These are phyloP conservation scores for Leccinum uliginosum DNA, from an alignment of 768 basidiomycete genomes.

Conservation along the genomic window DNA sequence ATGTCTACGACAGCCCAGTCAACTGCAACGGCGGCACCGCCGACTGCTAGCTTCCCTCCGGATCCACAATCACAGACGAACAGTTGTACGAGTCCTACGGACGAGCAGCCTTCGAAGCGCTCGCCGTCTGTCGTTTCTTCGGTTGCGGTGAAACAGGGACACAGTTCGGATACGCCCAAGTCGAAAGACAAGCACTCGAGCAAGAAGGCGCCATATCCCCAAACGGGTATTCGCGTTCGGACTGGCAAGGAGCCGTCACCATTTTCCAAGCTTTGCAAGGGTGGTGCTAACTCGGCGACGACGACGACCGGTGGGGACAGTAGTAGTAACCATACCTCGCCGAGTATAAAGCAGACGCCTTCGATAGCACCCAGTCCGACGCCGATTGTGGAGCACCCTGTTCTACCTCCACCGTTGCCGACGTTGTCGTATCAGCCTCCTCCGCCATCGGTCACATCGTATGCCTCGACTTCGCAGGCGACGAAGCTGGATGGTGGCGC, in stretches of 20 bases:
- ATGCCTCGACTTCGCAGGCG: constrained; percentile 6
- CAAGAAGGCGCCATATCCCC: constrained; percentile 40
- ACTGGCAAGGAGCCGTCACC: constrained; percentile 32
- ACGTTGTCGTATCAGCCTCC: constrained; percentile 5
- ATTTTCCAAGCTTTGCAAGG: constrained; percentile 12
- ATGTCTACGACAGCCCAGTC: neutral
- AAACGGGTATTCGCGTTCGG: constrained; percentile 46
- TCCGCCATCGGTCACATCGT: constrained; percentile 6
- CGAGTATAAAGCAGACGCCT: constrained; percentile 5
- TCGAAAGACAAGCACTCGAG: constrained; percentile 37
- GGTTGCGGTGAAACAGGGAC: constrained; percentile 6
- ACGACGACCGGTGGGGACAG: constrained; percentile 9
- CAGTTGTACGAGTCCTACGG: constrained; percentile 3
- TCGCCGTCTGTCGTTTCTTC: constrained; percentile 5
- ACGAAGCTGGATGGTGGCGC: constrained; percentile 12
- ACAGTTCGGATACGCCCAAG: constrained; percentile 19
- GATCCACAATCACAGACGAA: constrained; percentile 1
- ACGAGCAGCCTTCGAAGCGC: constrained; percentile 13
- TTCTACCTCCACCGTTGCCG: constrained; percentile 12
- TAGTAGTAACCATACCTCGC: constrained; percentile 4
- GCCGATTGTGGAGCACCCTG: constrained; percentile 2
- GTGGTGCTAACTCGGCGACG: constrained; percentile 4
- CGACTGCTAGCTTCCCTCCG: neutral
- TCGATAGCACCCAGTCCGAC: constrained; percentile 11
- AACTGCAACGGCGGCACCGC: neutral